Percentiles rank a stretch among this genome's conserved stretches.
Conservation (phyloP, 2,329 filamentous ascomycete genomes). For the Coniochaeta sp. region DNA sequence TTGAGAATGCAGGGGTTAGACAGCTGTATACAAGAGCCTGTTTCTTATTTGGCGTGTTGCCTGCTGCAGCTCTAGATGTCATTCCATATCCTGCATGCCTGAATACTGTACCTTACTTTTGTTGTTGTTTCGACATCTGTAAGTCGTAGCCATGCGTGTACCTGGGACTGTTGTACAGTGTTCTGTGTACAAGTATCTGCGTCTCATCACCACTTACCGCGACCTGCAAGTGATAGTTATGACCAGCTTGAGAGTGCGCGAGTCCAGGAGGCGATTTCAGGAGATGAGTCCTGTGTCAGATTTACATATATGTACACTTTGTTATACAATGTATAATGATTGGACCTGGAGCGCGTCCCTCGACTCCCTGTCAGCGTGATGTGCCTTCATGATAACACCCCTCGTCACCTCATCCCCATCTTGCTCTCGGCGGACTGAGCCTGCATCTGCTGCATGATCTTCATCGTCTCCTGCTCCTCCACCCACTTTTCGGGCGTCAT, state of each 20-base stretch:
- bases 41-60: neutral
- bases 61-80: too few species aligned
- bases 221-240: too few species aligned
- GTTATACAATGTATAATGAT: neutral
- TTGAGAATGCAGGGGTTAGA: too few species aligned
- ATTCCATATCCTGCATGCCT: too few species aligned
- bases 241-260: too few species aligned
- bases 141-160: too few species aligned
- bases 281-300: neutral
- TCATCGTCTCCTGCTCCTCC: slow-evolving; percentile 26
- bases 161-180: too few species aligned
- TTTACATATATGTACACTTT: neutral
- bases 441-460: slow-evolving; percentile 10
- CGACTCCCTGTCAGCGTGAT: neutral
- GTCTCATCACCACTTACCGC: too few species aligned
- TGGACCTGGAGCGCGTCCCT: neutral
- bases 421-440: slow-evolving; percentile 24
- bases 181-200: too few species aligned
- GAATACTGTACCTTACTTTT: too few species aligned
- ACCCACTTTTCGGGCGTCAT: slow-evolving; percentile 37
- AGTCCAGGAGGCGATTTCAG: too few species aligned
- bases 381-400: neutral
- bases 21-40: neutral
- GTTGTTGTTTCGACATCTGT: too few species aligned
- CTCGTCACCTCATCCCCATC: neutral